Base-by-base conservation (phyloP, 257 asterid genomes). In the Jasminum sambac region DNA sequence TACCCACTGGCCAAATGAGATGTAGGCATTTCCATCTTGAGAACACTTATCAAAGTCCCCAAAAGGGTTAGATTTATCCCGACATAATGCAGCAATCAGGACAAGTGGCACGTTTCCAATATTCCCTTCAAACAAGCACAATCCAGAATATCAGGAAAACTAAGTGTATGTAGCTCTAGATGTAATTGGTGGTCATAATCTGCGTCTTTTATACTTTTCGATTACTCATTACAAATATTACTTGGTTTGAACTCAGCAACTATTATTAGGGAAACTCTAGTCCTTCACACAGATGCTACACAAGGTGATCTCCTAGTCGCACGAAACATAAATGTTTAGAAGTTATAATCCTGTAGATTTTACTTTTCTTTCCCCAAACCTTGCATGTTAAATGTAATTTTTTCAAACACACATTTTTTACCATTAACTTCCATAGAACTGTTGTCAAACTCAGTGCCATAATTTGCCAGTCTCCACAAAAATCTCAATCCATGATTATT, bases 1-100 rank as follows among this genome's bases (percentile, higher is more conserved):
- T 85, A 89, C 98, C 99, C 99, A 95, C 80, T 95, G 99, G 69
- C 99, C 99, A 57, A 95, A 95, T 62, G 99, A 91, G 75, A 95
- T 95, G 84, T 95, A 95, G 3, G 99, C 99, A 80, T 85, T 95
- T 76, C 99, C 99, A 84, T 95, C 99, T 85, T 82, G 88, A 17
- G 97, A 70, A 77, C 99, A 95, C 80, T 77, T 88, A 60, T 69
- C 76, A 30, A 70, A 60, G 72, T 95, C 95, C 14, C 99, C 99
- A 24, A 91, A 95, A 63, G 99, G 99, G 73, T 95, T 95, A 52
- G 93, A 74, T 82, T 86, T 84, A 80, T 95, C 98, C 62, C 90
- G 95, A 69, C 99, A 95, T 61, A 95, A 67, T 41, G 99, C 99
- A 72, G 94, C 92, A 75, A 95, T 90, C 76, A 95, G 77, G 71